Conservation (phyloP, 495 filamentous ascomycete genomes). For the Neurospora intermedia region DNA sequence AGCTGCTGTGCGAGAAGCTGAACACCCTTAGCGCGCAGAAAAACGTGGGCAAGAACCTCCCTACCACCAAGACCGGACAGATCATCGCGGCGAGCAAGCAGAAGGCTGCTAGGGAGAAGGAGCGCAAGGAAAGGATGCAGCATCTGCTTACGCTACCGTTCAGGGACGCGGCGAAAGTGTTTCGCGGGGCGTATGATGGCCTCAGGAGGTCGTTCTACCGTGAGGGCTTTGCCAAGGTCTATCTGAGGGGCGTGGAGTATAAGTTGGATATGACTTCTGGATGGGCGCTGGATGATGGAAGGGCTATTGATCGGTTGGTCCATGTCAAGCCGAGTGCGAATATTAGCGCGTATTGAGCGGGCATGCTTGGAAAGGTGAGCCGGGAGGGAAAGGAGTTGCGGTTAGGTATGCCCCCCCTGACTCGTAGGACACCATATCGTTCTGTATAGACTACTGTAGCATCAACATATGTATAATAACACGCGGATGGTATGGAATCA, state of each 20-base stretch:
- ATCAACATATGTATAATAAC: not conserved
- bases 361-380: conserved; percentile 44
- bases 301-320: conserved; percentile 39
- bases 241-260: conserved; percentile 26
- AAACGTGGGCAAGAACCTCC: conserved; percentile 13
- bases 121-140: conserved; percentile 32
- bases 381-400: conserved; percentile 30
- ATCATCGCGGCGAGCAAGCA: conserved; percentile 8
- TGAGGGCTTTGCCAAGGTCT: conserved; percentile 36
- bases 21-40: not conserved
- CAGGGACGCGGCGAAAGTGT: conserved; percentile 25
- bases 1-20: conserved; percentile 11
- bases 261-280: conserved; percentile 40
- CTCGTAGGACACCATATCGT: not conserved
- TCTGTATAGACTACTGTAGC: not conserved
- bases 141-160: conserved; percentile 42
- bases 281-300: conserved; percentile 40
- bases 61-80: not conserved
- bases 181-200: conserved; percentile 19
- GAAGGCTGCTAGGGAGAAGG: conserved; percentile 20
- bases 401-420: not conserved
- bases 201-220: conserved; percentile 31
- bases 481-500: not conserved
- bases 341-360: conserved; percentile 29
- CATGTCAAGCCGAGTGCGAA: conserved; percentile 31